phyloP scores from a whole-genome alignment of 495 filamentous ascomycete species.

The Aspergillus affinis region DNA sequence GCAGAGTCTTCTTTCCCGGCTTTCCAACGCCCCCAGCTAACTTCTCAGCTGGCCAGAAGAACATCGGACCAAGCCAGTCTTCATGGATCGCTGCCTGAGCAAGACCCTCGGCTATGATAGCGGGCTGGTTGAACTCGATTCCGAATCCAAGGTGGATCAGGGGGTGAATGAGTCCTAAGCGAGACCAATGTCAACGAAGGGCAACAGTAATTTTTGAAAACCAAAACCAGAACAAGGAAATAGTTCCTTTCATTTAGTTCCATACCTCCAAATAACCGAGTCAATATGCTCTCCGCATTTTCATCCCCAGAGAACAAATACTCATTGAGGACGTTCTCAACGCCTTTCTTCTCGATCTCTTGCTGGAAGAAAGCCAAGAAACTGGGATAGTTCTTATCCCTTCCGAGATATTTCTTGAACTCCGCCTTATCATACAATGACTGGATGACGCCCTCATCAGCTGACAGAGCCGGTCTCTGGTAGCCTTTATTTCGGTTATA shows the following conservation, averaged over 20 bases:
- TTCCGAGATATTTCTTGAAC: constrained; percentile 54
- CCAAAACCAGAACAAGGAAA: neutral
- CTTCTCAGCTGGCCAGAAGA: constrained; percentile 56
- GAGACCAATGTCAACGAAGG: neutral
- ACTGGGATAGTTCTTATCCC: constrained; percentile 58
- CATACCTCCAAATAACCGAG: constrained; percentile 55
- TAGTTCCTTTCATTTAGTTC: constrained; percentile 9
- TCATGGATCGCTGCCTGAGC: constrained; percentile 69
- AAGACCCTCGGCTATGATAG: constrained; percentile 78
- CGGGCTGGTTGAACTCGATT: constrained; percentile 75
- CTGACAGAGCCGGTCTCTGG: constrained; percentile 51
- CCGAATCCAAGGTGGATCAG: constrained; percentile 84
- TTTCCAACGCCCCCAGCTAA: constrained; percentile 35
- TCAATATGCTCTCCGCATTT: constrained; percentile 59
- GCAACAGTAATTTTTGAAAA: no score
- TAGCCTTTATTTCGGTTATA: constrained; percentile 62
- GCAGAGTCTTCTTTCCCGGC: constrained; percentile 46
- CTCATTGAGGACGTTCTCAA: constrained; percentile 56
- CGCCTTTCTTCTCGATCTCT: constrained; percentile 65
- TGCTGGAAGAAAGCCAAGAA: constrained; percentile 70
- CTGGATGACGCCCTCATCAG: constrained; percentile 43
- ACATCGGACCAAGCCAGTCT: constrained; percentile 42
- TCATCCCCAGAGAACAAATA: constrained; percentile 67
- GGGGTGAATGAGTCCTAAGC: constrained; percentile 70
- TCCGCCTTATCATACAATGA: constrained; percentile 51